Conservation (phyloP, 768 basidiomycete species). For the Lactifluus pinguis region DNA sequence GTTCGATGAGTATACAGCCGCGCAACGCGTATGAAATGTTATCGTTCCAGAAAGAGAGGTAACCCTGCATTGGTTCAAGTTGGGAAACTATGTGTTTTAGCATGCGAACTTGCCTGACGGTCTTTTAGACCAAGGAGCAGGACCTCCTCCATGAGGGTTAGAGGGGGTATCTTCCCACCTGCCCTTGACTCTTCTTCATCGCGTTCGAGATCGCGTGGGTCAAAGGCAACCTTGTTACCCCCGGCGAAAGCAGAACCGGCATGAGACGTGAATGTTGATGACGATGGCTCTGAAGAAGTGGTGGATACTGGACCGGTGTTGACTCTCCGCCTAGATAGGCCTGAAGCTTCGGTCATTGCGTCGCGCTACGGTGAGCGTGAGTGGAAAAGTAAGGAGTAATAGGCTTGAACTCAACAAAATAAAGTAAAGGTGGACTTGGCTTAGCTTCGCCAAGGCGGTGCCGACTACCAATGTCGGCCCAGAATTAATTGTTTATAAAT, state of each 20-base stretch:
- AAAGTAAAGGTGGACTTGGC: background rate
- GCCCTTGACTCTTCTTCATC: constrained; percentile 53
- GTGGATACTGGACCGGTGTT: constrained; percentile 32
- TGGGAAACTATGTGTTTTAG: background rate
- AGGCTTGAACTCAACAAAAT: background rate
- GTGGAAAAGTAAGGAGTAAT: background rate
- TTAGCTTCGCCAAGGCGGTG: background rate
- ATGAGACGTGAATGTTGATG: constrained; percentile 33
- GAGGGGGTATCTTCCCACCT: constrained; percentile 67
- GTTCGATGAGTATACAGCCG: constrained; percentile 96
- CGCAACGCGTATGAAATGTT: constrained; percentile 98
- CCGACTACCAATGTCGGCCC: background rate
- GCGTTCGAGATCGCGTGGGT: constrained; percentile 81
- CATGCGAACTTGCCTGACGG: constrained; percentile 60
- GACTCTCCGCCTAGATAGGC: constrained; percentile 52
- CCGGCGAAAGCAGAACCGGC: constrained; percentile 82
- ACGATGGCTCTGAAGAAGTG: constrained; percentile 27
- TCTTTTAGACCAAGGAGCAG: constrained; percentile 91
- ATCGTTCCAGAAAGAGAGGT: constrained; percentile 99
- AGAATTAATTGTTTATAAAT: background rate
- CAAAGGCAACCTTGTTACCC: constrained; percentile 83
- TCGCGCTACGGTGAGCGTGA: background rate
- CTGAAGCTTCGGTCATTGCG: constrained; percentile 20
- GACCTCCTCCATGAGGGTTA: constrained; percentile 98
- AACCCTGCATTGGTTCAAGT: constrained; percentile 44